phyloP scores from a whole-genome alignment of 345 rosid species.

The Garcia nutans region DNA sequence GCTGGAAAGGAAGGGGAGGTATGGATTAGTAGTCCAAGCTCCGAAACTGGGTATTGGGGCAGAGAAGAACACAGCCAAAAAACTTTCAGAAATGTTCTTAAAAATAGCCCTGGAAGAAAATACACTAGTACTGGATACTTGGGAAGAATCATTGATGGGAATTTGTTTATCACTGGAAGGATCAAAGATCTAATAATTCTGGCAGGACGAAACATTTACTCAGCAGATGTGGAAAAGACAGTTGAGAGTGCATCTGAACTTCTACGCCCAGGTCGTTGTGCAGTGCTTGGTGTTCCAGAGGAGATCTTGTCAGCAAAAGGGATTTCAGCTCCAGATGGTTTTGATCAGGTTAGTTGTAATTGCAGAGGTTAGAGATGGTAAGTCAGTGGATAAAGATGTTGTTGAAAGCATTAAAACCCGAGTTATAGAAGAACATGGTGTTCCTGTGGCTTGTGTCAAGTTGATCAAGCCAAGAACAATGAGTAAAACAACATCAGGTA shows the following conservation, averaged over 20 bases:
- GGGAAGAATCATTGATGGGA: slow-evolving; percentile 58
- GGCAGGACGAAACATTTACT: slow-evolving; percentile 68
- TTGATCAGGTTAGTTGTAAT: slow-evolving; percentile 66
- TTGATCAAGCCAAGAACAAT: slow-evolving; percentile 62
- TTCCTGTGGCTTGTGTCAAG: slow-evolving; percentile 46
- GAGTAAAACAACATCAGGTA: slow-evolving; percentile 67
- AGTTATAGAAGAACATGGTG: slow-evolving; percentile 64
- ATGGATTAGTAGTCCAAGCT: slow-evolving; percentile 67
- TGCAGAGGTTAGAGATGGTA: slow-evolving; percentile 62
- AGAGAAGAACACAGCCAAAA: slow-evolving; percentile 50
- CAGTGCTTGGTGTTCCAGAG: slow-evolving; percentile 67
- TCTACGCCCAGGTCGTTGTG: slow-evolving; percentile 68
- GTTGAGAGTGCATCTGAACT: slow-evolving; percentile 57
- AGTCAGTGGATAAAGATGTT: slow-evolving; percentile 39
- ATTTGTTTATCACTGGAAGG: slow-evolving; percentile 65
- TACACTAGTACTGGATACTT: slow-evolving; percentile 64
- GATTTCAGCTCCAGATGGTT: slow-evolving; percentile 48
- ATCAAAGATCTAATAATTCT: slow-evolving; percentile 72
- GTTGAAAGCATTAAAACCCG: slow-evolving; percentile 42
- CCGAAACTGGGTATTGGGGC: slow-evolving; percentile 72
- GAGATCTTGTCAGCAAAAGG: slow-evolving; percentile 60
- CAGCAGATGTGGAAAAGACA: slow-evolving; percentile 68
- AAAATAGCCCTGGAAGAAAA: slow-evolving; percentile 36
- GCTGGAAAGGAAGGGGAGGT: slow-evolving; percentile 63
- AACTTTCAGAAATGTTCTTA: slow-evolving; percentile 51